Conservation (phyloP, 1,284 basidiomycete species). For the Leccinum fallax region DNA sequence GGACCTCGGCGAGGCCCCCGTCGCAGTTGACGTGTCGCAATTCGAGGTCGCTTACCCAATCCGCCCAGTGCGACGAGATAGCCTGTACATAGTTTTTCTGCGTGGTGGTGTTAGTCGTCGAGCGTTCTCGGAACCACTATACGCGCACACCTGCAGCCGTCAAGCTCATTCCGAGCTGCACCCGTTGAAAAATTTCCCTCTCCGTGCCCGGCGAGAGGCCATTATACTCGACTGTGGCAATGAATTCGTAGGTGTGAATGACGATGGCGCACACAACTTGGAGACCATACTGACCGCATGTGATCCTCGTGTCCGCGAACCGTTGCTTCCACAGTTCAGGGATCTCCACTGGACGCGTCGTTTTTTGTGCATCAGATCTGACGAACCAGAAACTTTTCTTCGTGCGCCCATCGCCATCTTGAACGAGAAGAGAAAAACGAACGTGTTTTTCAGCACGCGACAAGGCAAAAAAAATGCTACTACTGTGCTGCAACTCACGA, state of each 20-base stretch:
- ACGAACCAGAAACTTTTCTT: constrained; percentile 65
- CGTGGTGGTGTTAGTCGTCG: constrained; percentile 1
- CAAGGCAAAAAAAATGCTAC: not conserved
- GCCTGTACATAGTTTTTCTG: constrained; percentile 69
- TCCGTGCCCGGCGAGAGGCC: constrained; percentile 50
- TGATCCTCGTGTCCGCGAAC: constrained; percentile 58
- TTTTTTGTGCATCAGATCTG: constrained; percentile 44
- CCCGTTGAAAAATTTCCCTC: constrained; percentile 75
- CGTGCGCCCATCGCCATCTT: constrained; percentile 51
- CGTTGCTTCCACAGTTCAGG: constrained; percentile 50
- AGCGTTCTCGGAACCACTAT: not conserved
- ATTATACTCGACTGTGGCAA: constrained; percentile 56
- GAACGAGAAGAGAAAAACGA: not conserved
- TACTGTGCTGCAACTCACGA: constrained; percentile 39
- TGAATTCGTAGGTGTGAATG: not conserved
- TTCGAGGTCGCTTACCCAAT: constrained; percentile 58
- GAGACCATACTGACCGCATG: constrained; percentile 52
- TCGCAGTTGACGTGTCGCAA: constrained; percentile 50
- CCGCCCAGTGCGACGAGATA: constrained; percentile 61
- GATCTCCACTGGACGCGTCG: constrained; percentile 47
- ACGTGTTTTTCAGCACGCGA: constrained; percentile 1
- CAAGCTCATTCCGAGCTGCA: constrained; percentile 73
- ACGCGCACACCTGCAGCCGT: constrained; percentile 57
- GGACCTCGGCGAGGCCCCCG: constrained; percentile 50
- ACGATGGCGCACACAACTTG: not conserved